phyloP scores from a whole-genome alignment of 148 eudicot genomes.

The Heliosperma pusillum region DNA sequence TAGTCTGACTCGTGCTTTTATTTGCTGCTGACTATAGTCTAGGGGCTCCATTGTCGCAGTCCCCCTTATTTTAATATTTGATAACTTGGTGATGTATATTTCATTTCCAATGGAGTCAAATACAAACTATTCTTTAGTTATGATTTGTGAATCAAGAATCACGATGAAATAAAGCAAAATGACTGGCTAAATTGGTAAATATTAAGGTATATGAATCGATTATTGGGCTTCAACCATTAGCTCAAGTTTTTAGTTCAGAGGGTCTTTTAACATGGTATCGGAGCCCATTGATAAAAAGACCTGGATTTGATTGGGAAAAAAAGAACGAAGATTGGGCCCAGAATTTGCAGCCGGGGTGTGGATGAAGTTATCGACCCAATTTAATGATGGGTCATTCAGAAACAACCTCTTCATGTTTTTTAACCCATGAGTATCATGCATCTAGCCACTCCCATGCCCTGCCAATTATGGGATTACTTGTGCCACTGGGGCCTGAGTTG shows the following conservation, averaged over 20 bases:
- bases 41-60: background rate
- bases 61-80: background rate
- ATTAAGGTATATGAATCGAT: too few species aligned
- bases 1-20: background rate
- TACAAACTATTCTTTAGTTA: background rate
- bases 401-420: background rate
- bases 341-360: background rate
- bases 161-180: background rate
- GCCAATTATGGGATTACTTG: background rate
- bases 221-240: too few species aligned
- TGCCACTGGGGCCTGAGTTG: background rate
- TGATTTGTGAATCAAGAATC: background rate
- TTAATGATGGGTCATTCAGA: background rate
- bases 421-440: background rate
- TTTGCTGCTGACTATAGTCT: background rate
- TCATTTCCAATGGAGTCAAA: background rate
- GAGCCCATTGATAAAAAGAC: too few species aligned
- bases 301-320: too few species aligned
- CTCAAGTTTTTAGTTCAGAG: too few species aligned
- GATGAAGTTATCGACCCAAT: background rate
- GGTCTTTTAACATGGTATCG: too few species aligned
- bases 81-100: background rate
- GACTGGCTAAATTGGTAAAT: background rate
- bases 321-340: too few species aligned
- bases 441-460: background rate